Evolutionary conservation across 306 rosid species (phyloP), one percentile per base, ranked within the genome.

Genomic region (Begonia fuchsioides): DNA sequence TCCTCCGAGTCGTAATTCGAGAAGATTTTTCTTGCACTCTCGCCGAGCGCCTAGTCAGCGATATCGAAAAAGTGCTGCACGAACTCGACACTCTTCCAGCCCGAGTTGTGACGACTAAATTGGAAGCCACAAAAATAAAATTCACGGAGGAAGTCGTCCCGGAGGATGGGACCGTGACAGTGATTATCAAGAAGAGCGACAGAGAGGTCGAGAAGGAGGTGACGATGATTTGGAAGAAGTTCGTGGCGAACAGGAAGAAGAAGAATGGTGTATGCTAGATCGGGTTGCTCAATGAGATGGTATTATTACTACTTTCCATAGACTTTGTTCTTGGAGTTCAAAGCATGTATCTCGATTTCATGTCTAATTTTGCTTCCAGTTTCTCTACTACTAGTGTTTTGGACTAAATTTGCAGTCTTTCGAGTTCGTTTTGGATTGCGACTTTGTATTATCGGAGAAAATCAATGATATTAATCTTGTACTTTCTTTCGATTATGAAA

Each of bases 11-110:
- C 3, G 61, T 57, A 17, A 47, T 57, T 3, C 38, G 61, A 35
- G 61, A 57, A 47, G 61, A 57, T 15, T 57, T 57, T 32, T 57
- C 61, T 0, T 38, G 61, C 14, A 47, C 61, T 0, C 53, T 57
- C 0, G 61, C 53, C 0, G 61, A 47, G 13, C 19, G 61, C 9
- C 46, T 57, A 0, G 53, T 57, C 10, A 9, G 47, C 5, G 61
- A 57, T 38, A 47, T 57, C 18, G 4, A 15, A 9, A 57, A 57
- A 9, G 61, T 57, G 0, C 8, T 57, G n/a, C 45, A 15, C 0
- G 61, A 57, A 45, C 38, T 57, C 2, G 61, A 57, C n/a, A 57
- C 53, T 14, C 46, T 57, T 38, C 53, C 61, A 8, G 38, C 61
- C 1, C 45, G 47, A 26, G 35, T 26, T 38, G 47, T 44, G 0